Percentiles rank a stretch among this genome's conserved stretches.
Evolutionary conservation across 73 alveolate species (phyloP).

Genomic region (Tetrahymena malaccensis): DNA sequence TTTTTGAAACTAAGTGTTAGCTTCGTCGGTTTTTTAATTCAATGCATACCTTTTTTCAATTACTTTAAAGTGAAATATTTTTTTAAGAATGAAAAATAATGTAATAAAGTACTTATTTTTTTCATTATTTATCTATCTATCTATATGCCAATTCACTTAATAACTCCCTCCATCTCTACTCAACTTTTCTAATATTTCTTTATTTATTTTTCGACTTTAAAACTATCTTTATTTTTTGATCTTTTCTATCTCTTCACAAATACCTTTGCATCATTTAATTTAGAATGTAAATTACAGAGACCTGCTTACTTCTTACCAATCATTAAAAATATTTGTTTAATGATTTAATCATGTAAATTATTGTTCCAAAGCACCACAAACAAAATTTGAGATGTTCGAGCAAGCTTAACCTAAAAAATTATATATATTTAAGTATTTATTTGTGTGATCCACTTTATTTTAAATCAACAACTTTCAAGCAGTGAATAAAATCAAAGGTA

Average conservation of each 20-base stretch:
- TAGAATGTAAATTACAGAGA: neutral
- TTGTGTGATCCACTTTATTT: too few relatives aligned
- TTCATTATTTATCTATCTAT: too few relatives aligned
- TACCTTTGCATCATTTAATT: neutral
- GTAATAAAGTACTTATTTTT: neutral
- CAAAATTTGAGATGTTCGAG: neutral
- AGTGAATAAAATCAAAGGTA: too few relatives aligned
- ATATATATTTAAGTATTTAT: too few relatives aligned
- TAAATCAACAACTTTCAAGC: too few relatives aligned
- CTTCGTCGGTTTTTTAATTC: neutral
- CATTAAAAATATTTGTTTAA: too few relatives aligned
- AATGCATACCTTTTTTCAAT: neutral
- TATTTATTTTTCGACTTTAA: neutral
- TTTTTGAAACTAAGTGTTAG: neutral
- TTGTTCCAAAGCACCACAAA: neutral
- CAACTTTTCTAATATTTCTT: neutral
- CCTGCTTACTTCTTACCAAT: neutral
- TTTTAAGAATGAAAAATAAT: neutral
- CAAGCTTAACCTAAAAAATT: neutral
- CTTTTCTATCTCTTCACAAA: neutral
- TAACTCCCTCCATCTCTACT: neutral
- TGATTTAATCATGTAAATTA: too few relatives aligned
- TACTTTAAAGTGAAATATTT: neutral
- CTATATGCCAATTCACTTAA: neutral
- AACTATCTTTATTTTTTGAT: neutral